Base-by-base conservation (phyloP, 1,139 yeast genomes). In the Geotrichum klebahnii region DNA sequence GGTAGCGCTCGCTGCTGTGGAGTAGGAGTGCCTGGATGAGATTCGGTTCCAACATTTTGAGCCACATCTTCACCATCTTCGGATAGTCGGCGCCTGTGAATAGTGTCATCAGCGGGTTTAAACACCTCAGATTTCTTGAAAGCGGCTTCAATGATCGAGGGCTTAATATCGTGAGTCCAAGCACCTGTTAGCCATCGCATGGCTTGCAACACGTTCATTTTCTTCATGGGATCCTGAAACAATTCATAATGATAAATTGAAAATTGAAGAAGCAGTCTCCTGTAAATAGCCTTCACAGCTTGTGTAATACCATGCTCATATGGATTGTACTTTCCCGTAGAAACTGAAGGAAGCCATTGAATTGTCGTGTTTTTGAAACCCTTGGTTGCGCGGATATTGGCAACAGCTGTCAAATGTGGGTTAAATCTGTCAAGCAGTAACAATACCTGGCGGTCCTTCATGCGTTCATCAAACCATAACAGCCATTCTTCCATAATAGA, bases 401-500 rank as follows among this genome's bases (percentile, higher is more conserved):
- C 51, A 1, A 48, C 51, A 5, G 51, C 51, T 2, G 51, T 48
- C 9, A 48, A 33, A 43, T 48, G 51, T 3, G 51, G 51, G 28
- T 48, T 48, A 24, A 48, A 48, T 35, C 51, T 24, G 36, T 48
- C 51, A 14, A 48, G 45, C 31, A 48, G 33, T 9, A 48, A 28
- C 16, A 48, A 36, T 8, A 48, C 51, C 6, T 44, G 37, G 6
- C 51, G 41, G 19, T 41, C 44, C 20, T 43, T 41, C 51, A 48
- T 48, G 10, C 40, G 41, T 5, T 43, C 39, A 17, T 48, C 51
- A 39, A 48, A 48, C 51, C 51, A 48, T 12, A 38, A 14, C 28
- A 48, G 28, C 51, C 51, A 48, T 31, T 48, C 51, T 33, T 48
- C 51, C 51, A 48, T 48, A 16, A 48, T 48, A 12, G 48, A 22